Base-by-base conservation (phyloP, 495 filamentous ascomycete genomes). In the Hypoxylon intermedium region DNA sequence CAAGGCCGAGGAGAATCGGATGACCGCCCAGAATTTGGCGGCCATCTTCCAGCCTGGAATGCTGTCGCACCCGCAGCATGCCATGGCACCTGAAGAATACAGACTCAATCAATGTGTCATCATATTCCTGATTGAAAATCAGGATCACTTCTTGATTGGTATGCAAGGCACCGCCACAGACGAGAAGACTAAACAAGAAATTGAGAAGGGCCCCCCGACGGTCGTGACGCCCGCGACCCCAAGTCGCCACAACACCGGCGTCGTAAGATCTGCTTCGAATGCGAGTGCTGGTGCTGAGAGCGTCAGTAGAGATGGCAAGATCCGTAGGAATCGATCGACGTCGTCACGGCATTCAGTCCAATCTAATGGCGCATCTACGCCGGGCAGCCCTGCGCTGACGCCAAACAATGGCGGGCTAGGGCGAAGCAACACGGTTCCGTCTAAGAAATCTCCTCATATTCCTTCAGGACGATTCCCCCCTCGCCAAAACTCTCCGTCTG, bases 41-140 rank as follows among this genome's bases (percentile, higher is more conserved):
- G 93, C 94, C 31, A 97, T 99, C 64, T 99, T 99, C 74, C 95
- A 98, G 70, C 94, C 94, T 2, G 94, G 94, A 40, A 87, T 99
- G 75, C 82, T 99, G 16, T 95, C 92, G 9, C 94, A 98, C 73
- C 94, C 94, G 2, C 79, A 83, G 26, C 94, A 99, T 72, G 92
- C 97, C 63, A 97, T 99, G 92, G 84, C 89, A 6, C 94, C 94
- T 5, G 82, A 87, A 15, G 93, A 97, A 62, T 99, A 99, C 68
- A 88, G 91, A 30, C 77, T 98, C 18, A 98, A 94, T 62, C 94
- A 99, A 75, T 92, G 95, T 67, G 94, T 99, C 33, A 83, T 99
- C 68, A 96, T 98, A 20, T 99, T 98, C 71, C 77, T 99, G 60
- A 99, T 99, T 58, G 92, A 97, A 70, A 96, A 99, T 65, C 93